Conservation (phyloP, 164 flowering plant genomes). For the Vitis amurensis region DNA sequence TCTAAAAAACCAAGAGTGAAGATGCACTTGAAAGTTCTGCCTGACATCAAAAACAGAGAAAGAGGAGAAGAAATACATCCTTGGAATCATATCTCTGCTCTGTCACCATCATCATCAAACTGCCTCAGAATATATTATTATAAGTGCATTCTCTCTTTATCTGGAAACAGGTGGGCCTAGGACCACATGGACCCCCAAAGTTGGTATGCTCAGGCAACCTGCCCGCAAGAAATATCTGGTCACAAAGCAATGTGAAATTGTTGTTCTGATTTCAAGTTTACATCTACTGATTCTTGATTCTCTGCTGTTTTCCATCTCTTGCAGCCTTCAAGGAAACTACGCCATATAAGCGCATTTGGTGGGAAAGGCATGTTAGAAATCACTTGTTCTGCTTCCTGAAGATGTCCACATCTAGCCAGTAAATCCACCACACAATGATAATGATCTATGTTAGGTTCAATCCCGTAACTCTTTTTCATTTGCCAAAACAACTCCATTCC, state of each 20-base stretch:
- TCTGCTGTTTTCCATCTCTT: slow-evolving; percentile 24
- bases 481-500: slow-evolving; percentile 60
- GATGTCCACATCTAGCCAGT: slow-evolving; percentile 51
- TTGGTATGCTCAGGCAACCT: too few species aligned
- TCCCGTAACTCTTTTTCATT: slow-evolving; percentile 44
- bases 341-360: slow-evolving; percentile 73
- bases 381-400: slow-evolving; percentile 68
- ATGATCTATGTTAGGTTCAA: slow-evolving; percentile 80
- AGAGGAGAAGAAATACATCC: neutral
- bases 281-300: slow-evolving; percentile 1
- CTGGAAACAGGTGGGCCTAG: neutral
- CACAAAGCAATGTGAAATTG: neutral
- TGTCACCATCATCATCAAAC: neutral
- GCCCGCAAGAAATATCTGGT: neutral
- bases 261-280: neutral
- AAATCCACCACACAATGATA: slow-evolving; percentile 67
- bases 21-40: neutral
- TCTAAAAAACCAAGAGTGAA: neutral
- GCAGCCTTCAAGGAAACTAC: slow-evolving; percentile 66
- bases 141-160: neutral
- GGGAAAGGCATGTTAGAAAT: slow-evolving; percentile 65
- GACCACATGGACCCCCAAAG: neutral
- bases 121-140: neutral
- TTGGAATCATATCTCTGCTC: neutral
- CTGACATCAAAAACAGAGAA: neutral